Evolutionary conservation across 164 flowering plant species (phyloP), one percentile per base, ranked within the genome.

Genomic region (Litsea cubeba): DNA sequence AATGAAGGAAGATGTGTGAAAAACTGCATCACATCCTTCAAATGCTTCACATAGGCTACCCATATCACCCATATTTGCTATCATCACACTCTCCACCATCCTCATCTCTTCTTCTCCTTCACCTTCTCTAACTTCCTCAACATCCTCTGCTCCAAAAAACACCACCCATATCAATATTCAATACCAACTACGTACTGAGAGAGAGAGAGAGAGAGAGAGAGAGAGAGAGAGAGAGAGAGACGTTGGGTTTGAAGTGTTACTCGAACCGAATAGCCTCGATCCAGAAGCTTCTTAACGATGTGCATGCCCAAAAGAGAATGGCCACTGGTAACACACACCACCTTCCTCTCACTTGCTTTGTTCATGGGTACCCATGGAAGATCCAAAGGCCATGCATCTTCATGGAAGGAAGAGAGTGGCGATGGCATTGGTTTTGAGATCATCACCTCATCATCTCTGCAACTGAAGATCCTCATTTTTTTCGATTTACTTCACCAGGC

Each of bases 1-100:
- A 51, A 85, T 81, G 72, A 82, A 84, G 68, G 85, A 79, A 22
- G 84, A 85, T 30, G 85, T 85, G 65, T 85, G 85, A 57, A 85
- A 85, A 64, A 85, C 79, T 0, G 81, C 84, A 76, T 78, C 78
- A 70, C 87, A 83, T 0, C 87, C 85, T 60, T 73, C 69, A 32
- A 85, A 85, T 54, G 87, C 87, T 23, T 76, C 65, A 28, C 83
- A 78, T 0, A 85, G 81, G 65, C 82, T 77, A 5, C 64, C 76
- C 63, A 83, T 32, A 50, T 85, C 76, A 26, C 71, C 76, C 83
- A 83, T 78, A 40, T 81, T 75, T 2, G 76, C 85, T 14, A 81
- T 77, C 32, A 83, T 74, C 26, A 82, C 82, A 70, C 77, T 78
- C 74, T 84, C 87, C 32, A 84, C 63, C 40, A 70, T 35, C 63